These are phyloP conservation scores for Malassezia japonica DNA, from an alignment of 1,284 basidiomycete genomes.

Conservation along the genomic window DNA sequence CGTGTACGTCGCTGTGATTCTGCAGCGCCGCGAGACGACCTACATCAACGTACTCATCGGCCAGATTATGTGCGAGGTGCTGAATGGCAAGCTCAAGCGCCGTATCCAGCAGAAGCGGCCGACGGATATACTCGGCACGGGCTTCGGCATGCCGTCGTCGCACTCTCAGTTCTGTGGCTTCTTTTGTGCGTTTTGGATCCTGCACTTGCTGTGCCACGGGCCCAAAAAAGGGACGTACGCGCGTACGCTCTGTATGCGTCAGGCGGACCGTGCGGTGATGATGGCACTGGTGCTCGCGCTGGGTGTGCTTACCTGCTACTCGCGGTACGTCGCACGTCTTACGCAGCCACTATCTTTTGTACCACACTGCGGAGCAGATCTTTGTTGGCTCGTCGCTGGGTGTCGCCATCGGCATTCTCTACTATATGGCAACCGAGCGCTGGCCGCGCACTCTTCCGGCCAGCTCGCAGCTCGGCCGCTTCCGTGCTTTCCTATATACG, in stretches of 20 bases:
- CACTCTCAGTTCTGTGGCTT: conserved; percentile 83
- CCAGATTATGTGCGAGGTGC: conserved; percentile 62
- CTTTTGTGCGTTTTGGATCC: conserved; percentile 65
- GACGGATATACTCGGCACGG: conserved; percentile 58
- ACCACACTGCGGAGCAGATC: conserved; percentile 64
- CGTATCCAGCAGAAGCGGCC: conserved; percentile 63
- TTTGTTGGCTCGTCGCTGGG: conserved; percentile 65
- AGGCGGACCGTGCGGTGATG: conserved; percentile 46
- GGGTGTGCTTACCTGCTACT: conserved; percentile 64
- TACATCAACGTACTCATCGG: conserved; percentile 73
- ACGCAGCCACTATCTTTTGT: conserved; percentile 60
- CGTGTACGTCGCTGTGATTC: conserved; percentile 64
- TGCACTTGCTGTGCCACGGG: conserved; percentile 66
- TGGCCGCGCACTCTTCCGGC: conserved; percentile 50
- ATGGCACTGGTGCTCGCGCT: conserved; percentile 56
- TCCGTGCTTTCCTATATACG: not conserved
- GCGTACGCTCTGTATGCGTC: conserved; percentile 23
- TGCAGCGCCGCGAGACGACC: conserved; percentile 66
- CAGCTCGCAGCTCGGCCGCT: conserved; percentile 3
- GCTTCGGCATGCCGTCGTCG: conserved; percentile 77
- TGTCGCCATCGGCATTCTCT: conserved; percentile 54
- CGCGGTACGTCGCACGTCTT: conserved; percentile 50
- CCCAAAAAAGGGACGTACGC: conserved; percentile 51
- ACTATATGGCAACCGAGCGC: conserved; percentile 60
- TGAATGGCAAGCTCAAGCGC: conserved; percentile 65